Evolutionary conservation across 176 grass and related monocot genomes (phyloP).

Genomic region (Juncus effusus): DNA sequence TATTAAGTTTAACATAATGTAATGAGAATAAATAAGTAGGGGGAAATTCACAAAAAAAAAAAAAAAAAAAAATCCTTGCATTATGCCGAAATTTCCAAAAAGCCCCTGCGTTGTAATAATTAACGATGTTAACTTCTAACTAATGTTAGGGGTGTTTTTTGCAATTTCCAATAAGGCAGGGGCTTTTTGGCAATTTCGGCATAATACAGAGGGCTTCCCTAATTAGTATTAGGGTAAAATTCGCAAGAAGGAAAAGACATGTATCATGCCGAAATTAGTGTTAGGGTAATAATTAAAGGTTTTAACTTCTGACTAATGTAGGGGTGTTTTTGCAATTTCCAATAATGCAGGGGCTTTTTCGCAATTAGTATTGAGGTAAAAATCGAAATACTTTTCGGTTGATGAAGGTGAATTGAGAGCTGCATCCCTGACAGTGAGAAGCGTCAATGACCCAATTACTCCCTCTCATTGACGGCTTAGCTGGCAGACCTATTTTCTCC

Average conservation of each 20-base stretch:
- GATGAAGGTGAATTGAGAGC: slow-evolving; percentile 71
- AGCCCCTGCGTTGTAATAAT: no score
- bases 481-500: slow-evolving; percentile 69
- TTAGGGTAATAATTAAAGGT: background rate
- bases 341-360: background rate
- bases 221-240: no score
- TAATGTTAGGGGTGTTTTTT: no score
- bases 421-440: slow-evolving; percentile 79
- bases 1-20: background rate
- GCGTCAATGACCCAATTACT: slow-evolving; percentile 74
- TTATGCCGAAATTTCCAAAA: no score
- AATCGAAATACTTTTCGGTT: slow-evolving; percentile 57
- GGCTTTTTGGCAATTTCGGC: no score
- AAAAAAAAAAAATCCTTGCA: no score
- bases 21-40: no score
- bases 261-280: slow-evolving; percentile 14
- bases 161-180: no score
- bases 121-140: no score
- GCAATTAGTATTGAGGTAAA: background rate
- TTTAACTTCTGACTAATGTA: background rate
- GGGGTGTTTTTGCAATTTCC: no score
- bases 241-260: slow-evolving; percentile 4
- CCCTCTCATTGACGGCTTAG: slow-evolving; percentile 73
- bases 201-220: no score
- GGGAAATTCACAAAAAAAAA: no score